These are phyloP conservation scores for Globisporangium iwayamae DNA, from an alignment of 352 stramenopile species.

Conservation along the genomic window DNA sequence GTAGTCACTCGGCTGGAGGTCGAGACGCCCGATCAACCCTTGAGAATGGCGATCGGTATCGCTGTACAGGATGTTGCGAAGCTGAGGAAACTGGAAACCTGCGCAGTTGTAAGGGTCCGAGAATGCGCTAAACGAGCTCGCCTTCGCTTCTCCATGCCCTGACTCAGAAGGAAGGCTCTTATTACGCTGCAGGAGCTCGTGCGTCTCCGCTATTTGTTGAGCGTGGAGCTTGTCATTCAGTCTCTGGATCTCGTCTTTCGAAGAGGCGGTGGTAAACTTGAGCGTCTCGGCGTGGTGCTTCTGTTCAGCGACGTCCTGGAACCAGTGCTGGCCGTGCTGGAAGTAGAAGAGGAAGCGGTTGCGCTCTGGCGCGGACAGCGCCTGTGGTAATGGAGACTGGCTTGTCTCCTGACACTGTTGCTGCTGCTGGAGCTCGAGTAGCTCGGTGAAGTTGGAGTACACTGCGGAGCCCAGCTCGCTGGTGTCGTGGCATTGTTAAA, in stretches of 20 bases:
- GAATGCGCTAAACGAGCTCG: background rate
- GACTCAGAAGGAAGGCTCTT: background rate
- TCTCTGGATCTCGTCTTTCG: constrained; percentile 33
- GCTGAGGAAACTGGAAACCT: constrained; percentile 19
- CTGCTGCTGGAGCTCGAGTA: constrained; percentile 18
- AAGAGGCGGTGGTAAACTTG: constrained; percentile 14
- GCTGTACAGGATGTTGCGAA: constrained; percentile 25
- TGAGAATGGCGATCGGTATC: background rate
- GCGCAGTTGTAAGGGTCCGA: background rate
- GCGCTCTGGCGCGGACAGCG: background rate
- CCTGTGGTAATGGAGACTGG: background rate
- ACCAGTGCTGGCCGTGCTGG: constrained; percentile 47
- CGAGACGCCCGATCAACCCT: constrained; percentile 11
- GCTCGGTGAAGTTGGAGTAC: constrained; percentile 38
- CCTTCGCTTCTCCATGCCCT: background rate
- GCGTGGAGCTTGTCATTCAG: constrained; percentile 45
- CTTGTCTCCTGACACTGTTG: background rate
- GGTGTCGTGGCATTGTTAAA: background rate
- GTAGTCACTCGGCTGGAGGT: constrained; percentile 34
- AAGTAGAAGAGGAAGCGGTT: constrained; percentile 42
- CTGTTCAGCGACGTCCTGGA: constrained; percentile 29
- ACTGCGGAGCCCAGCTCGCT: constrained; percentile 31
- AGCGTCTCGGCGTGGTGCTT: constrained; percentile 24
- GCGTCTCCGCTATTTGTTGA: constrained; percentile 20
- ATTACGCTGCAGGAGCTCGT: constrained; percentile 23